Base-by-base conservation (phyloP, 345 rosid genomes). In the Lepidium sativum region DNA sequence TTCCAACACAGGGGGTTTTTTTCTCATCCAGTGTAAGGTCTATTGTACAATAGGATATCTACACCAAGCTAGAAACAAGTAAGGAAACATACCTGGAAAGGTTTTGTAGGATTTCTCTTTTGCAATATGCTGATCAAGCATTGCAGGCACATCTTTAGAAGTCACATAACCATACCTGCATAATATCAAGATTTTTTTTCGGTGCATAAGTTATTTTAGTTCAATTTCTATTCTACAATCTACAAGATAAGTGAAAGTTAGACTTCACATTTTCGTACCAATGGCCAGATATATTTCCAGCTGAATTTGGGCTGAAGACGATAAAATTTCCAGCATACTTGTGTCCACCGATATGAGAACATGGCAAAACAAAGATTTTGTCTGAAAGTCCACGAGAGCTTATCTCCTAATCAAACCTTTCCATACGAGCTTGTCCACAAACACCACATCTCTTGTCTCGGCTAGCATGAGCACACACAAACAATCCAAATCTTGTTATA, bases 321-420 rank as follows among this genome's bases (percentile, higher is more conserved):
- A 92, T 83, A 83, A 92, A 67, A 54, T 92, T 92, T n/a, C 98
- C 98, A n/a, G n/a, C n/a, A n/a, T n/a, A n/a, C n/a, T n/a, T n/a
- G n/a, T n/a, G n/a, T n/a, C n/a, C n/a, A n/a, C n/a, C n/a, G n/a
- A n/a, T n/a, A n/a, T n/a, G 99, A 65, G 99, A 90, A 75, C 97
- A 90, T 0, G 92, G 86, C 64, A 67, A 77, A 17, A 90, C 92
- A 48, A 76, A 78, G 17, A 90, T 80, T 65, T 82, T 73, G 42
- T 78, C 84, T 9, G 76, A 71, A 75, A 90, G 75, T 52, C 92
- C 92, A 10, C 88, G 88, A 2, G 72, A 70, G 27, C 69, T 80
- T 29, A 87, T 81, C 75, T 84, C 99, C 75, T 83, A 78, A 4
- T 78, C 76, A 15, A 94, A 80, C 68, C 78, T 94, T 33, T 86